Percentiles rank a stretch among this genome's conserved stretches.
These are phyloP conservation scores for Fusarium hostae DNA, from an alignment of 2,329 filamentous ascomycete genomes.

Conservation along the genomic window DNA sequence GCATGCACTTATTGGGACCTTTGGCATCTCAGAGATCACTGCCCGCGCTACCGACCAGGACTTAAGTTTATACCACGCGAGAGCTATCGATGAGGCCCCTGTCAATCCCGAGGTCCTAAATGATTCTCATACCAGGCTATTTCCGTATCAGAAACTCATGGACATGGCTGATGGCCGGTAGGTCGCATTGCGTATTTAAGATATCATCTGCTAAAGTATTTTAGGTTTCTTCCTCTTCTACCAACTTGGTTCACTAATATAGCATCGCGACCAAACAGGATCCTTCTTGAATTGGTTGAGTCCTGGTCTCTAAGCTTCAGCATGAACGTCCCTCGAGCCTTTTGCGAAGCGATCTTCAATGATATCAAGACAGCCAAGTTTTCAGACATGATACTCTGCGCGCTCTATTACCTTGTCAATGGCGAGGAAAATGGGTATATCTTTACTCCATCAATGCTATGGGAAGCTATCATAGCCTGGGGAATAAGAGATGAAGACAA, in stretches of 20 bases:
- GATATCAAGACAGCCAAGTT: too few species aligned
- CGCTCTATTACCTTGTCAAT: background rate
- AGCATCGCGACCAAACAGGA: background rate
- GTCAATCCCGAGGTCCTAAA: background rate
- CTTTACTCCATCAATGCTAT: background rate
- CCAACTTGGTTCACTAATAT: background rate
- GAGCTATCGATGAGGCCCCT: background rate
- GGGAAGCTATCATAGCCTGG: background rate
- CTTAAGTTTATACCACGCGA: background rate
- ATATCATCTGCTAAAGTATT: background rate
- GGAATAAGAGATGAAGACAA: background rate
- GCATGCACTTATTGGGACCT: fast-evolving
- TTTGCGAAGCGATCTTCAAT: too few species aligned
- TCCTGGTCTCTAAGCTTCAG: background rate
- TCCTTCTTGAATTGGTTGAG: background rate
- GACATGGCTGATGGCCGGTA: background rate
- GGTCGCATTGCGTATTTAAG: fast-evolving
- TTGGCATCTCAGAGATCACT: fast-evolving
- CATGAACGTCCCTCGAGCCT: fast-evolving
- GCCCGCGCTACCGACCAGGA: background rate
- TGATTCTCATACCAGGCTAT: background rate
- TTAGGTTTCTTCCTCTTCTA: background rate
- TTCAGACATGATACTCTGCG: background rate
- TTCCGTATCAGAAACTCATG: background rate
- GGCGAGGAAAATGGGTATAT: background rate